A percentile compares a stretch with the other conserved stretches of the same genome.
Conservation (phyloP, 1,284 basidiomycete genomes). For the Hemileia vastatrix region DNA sequence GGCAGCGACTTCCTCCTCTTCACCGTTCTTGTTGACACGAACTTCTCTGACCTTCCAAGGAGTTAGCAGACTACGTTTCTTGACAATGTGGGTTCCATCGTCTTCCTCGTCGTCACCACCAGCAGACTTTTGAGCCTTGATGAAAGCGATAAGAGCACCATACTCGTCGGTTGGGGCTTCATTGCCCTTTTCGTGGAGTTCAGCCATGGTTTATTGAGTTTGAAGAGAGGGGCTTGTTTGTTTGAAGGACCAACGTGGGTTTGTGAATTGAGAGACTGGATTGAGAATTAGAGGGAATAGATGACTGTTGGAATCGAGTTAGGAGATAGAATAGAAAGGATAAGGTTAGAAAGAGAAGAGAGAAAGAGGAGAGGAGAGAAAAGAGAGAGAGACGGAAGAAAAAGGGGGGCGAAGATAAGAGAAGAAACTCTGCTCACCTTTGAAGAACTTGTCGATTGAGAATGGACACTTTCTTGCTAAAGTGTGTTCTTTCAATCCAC, state of each 20-base stretch:
- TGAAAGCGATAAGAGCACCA: slow-evolving; percentile 38
- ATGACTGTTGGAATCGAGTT: no score
- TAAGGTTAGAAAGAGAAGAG: no score
- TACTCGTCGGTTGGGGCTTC: slow-evolving; percentile 38
- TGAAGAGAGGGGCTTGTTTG: not conserved
- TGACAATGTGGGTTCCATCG: slow-evolving; percentile 34
- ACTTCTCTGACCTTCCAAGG: slow-evolving; percentile 42
- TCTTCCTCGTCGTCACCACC: slow-evolving; percentile 32
- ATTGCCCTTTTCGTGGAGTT: slow-evolving; percentile 24
- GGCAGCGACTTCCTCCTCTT: slow-evolving; percentile 36
- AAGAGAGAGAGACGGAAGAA: no score
- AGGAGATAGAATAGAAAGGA: no score
- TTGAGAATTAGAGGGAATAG: no score
- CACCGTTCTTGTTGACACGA: slow-evolving; percentile 43
- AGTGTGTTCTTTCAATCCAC: no score
- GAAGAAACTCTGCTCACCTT: no score
- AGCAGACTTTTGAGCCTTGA: slow-evolving; percentile 35
- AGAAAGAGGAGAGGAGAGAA: no score
- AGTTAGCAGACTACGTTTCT: slow-evolving; percentile 36
- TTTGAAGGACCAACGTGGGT: not conserved
- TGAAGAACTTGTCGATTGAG: no score
- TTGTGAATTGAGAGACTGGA: no score
- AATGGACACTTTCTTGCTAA: no score
- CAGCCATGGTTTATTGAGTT: not conserved
- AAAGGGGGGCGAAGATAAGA: no score